These are phyloP conservation scores for Arctium lappa DNA, from an alignment of 129 eudicot species.

Conservation along the genomic window DNA sequence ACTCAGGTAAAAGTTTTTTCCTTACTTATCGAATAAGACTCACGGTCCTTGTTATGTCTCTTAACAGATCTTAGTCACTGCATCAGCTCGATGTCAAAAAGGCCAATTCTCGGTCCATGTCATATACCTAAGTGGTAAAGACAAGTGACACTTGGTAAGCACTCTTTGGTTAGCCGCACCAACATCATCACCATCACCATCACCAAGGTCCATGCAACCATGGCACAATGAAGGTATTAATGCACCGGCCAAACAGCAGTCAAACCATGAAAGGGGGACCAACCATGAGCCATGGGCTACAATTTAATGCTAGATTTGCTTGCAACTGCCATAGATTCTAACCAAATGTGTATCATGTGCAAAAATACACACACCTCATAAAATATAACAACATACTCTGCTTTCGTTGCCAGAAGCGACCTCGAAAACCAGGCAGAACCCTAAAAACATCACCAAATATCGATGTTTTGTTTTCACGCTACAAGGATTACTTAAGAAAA, in stretches of 20 bases:
- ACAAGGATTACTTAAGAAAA: background rate
- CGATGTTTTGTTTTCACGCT: background rate
- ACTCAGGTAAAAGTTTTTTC: too few relatives aligned
- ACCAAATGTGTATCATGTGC: slow-evolving; percentile 11
- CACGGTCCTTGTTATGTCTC: too few relatives aligned
- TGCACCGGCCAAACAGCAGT: background rate
- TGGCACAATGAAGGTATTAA: background rate
- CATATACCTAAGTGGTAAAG: too few relatives aligned
- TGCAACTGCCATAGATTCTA: slow-evolving; percentile 5
- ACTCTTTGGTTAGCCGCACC: background rate
- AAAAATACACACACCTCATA: background rate
- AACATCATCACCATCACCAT: background rate
- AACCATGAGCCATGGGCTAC: background rate
- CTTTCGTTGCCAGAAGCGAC: background rate
- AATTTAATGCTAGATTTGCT: slow-evolving; percentile 26
- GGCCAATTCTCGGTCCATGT: too few relatives aligned
- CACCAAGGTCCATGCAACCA: background rate
- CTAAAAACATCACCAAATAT: background rate
- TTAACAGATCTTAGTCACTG: too few relatives aligned
- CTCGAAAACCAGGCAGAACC: background rate
- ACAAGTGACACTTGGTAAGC: too few relatives aligned
- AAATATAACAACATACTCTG: background rate
- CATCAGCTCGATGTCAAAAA: too few relatives aligned
- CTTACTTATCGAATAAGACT: too few relatives aligned
- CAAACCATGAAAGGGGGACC: background rate